These are phyloP conservation scores for Berberis vulgaris DNA, from an alignment of 164 flowering plant genomes.

Conservation along the genomic window DNA sequence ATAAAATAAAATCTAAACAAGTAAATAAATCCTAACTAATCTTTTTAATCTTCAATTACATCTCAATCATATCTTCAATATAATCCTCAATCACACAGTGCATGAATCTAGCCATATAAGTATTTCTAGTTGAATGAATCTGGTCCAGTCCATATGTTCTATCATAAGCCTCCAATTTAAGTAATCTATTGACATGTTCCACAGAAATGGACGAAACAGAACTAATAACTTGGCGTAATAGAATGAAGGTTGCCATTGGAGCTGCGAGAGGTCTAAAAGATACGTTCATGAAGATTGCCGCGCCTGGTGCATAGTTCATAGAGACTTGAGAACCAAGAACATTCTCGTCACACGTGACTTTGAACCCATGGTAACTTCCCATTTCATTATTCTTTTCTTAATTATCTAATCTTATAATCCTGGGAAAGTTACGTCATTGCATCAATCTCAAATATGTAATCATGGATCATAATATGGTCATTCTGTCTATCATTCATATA, in stretches of 20 bases:
- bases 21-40: no score
- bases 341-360: conserved; percentile 46
- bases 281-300: conserved; percentile 50
- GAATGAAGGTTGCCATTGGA: conserved; percentile 40
- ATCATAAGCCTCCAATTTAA: not conserved
- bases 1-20: no score
- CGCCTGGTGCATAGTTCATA: conserved; percentile 43
- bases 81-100: no score
- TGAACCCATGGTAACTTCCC: conserved; percentile 33
- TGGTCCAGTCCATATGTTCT: not conserved
- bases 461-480: no score
- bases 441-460: not conserved
- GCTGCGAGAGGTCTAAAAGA: conserved; percentile 36
- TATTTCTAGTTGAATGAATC: no score
- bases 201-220: conserved; percentile 7
- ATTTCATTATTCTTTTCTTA: not conserved
- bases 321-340: conserved; percentile 41
- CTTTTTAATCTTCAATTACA: no score
- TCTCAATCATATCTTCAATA: no score
- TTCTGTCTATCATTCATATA: conserved; percentile 1
- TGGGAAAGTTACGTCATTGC: not conserved
- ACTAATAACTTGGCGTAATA: conserved; percentile 22
- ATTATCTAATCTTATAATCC: not conserved
- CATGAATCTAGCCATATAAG: no score
- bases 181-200: not conserved